Base-by-base conservation (phyloP, 2,329 filamentous ascomycete species). In the Trichoderma breve region DNA sequence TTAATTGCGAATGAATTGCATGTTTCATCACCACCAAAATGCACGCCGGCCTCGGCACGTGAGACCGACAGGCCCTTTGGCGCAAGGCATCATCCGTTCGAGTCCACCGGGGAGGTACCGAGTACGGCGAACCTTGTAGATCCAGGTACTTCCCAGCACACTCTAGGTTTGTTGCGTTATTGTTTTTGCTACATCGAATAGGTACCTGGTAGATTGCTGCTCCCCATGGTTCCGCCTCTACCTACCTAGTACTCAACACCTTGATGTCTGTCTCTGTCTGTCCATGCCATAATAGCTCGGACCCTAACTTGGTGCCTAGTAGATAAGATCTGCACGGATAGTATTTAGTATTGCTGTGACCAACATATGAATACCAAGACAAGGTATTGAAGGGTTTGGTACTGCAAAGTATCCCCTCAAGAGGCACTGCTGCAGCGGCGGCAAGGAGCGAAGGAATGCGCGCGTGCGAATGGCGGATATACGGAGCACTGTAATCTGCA, bases 361-460 rank as follows among this genome's bases (percentile, higher is more conserved):
- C 7, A 21, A 21, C 18, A 34, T 21, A 15, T 34, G 9, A 60
- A 43, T 43, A 43, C 39, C 39, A 43, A 43, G 39, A 4, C 18
- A 43, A 43, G 39, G 18, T 24, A n/a, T 34, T n/a, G 7, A 32
- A 58, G 18, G 1, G 21, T 24, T 11, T 53, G 47, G 28, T 34
- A 60, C 21, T 34, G 30, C 30, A 11, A 12, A n/a, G 15, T 60
- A 21, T 63, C 36, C 61, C 15, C 26, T n/a, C 26, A 51, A 32
- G 34, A 26, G 21, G 51, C 24, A 43, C 53, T 24, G 34, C 64
- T n/a, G 34, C 51, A 30, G 51, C 63, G 28, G 51, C 64, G 43
- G 65, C 65, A 60, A 68, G 65, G 65, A 68, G 53, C 65, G 36
- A 58, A 68, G 65, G 65, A 60, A 68, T 68, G 65, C n/a, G 34